Percentiles rank a stretch among this genome's conserved stretches.
phyloP scores from a whole-genome alignment of 2,329 filamentous ascomycete species.

The Claviceps digitariae region DNA sequence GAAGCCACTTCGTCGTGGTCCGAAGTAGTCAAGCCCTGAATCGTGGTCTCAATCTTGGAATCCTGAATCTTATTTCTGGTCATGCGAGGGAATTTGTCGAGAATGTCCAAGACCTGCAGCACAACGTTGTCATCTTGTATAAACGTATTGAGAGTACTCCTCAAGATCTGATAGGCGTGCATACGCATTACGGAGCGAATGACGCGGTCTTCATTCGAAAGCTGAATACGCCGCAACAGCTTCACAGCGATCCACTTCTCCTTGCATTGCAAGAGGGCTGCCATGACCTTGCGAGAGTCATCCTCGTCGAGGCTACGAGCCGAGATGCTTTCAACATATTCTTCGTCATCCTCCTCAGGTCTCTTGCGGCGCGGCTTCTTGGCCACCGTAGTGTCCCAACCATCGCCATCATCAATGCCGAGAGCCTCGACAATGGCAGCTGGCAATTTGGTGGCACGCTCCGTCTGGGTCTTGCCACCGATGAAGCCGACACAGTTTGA shows the following conservation, averaged over 20 bases:
- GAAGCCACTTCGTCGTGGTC: conserved; percentile 63
- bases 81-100: conserved; percentile 76
- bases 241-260: conserved; percentile 99
- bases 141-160: conserved; percentile 73
- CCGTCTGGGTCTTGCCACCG: conserved; percentile 93
- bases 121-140: conserved; percentile 82
- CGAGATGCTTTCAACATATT: conserved; percentile 84
- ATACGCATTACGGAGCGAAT: conserved; percentile 83
- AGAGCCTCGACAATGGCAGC: conserved; percentile 85
- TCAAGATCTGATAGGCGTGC: conserved; percentile 94
- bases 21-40: conserved; percentile 53
- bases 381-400: conserved; percentile 80
- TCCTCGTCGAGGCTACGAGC: conserved; percentile 67
- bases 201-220: conserved; percentile 74
- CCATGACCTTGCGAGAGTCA: conserved; percentile 89
- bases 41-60: conserved; percentile 79
- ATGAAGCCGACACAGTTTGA: conserved; percentile 93
- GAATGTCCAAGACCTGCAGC: conserved; percentile 76
- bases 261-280: conserved; percentile 90
- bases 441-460: conserved; percentile 83
- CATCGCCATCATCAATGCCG: conserved; percentile 83
- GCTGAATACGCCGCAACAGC: conserved; percentile 75
- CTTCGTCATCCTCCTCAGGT: conserved; percentile 79
- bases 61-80: conserved; percentile 96
- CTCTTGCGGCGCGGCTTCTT: conserved; percentile 92